phyloP scores from a whole-genome alignment of 2,329 filamentous ascomycete species.

The Chaetomiaceae sp. region DNA sequence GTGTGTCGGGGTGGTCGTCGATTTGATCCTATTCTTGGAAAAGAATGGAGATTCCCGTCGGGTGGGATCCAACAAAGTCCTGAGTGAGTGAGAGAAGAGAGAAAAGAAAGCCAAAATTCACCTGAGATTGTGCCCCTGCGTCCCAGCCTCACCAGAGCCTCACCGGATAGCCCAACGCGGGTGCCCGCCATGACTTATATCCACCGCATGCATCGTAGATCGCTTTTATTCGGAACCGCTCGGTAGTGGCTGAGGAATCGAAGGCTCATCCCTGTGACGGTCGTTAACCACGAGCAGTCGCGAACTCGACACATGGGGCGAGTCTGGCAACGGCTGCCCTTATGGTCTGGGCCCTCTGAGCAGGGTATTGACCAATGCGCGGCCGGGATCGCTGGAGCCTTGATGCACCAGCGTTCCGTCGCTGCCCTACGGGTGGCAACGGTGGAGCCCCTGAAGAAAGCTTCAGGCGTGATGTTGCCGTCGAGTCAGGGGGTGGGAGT shows the following conservation, averaged over 20 bases:
- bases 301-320: conserved; percentile 10
- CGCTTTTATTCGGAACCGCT: conserved; percentile 15
- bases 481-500: conserved; percentile 3
- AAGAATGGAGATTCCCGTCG: too few relatives aligned
- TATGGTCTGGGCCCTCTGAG: background rate
- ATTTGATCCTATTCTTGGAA: too few relatives aligned
- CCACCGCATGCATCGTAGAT: too few relatives aligned
- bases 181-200: too few relatives aligned
- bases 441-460: conserved; percentile 16
- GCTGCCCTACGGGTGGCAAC: conserved; percentile 11
- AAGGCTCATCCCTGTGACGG: conserved; percentile 18
- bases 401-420: background rate
- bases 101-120: too few relatives aligned
- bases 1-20: too few relatives aligned
- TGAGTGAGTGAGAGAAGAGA: too few relatives aligned
- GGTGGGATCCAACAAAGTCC: too few relatives aligned
- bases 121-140: too few relatives aligned
- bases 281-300: conserved; percentile 13
- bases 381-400: conserved; percentile 1
- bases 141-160: too few relatives aligned
- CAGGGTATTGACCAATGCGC: conserved; percentile 13
- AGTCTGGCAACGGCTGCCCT: background rate
- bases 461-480: background rate
- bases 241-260: too few relatives aligned
- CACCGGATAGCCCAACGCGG: too few relatives aligned